A percentile compares a stretch with the other conserved stretches of the same genome.
phyloP scores from a whole-genome alignment of 805 yeast genomes.

The Lachancea dasiensis region DNA sequence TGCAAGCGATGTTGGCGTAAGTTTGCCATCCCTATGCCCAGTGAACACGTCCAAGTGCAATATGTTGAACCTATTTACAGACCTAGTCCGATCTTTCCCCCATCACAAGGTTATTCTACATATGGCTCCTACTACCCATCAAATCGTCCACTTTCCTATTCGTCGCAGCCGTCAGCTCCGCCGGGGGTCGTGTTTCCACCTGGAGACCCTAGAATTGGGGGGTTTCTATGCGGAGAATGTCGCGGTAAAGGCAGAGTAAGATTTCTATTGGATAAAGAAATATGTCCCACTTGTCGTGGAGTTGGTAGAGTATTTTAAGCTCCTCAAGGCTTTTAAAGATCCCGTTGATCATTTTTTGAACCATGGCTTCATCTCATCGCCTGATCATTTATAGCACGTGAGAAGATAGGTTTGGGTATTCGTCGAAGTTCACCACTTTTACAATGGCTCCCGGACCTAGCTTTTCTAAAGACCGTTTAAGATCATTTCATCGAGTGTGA shows the following conservation, averaged over 20 bases:
- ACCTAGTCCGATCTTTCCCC: background rate
- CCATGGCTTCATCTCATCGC: too few species aligned
- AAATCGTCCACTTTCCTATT: too few species aligned
- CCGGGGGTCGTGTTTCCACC: slow-evolving; percentile 44
- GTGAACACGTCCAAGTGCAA: slow-evolving; percentile 1
- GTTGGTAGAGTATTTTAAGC: slow-evolving; percentile 50
- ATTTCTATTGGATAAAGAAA: slow-evolving; percentile 54
- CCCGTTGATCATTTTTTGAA: too few species aligned
- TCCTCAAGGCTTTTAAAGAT: too few species aligned
- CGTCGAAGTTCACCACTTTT: too few species aligned
- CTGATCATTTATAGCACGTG: background rate
- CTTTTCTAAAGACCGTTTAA: too few species aligned
- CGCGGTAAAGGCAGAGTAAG: slow-evolving; percentile 54
- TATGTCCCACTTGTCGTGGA: slow-evolving; percentile 62
- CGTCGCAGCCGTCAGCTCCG: background rate
- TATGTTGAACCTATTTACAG: background rate
- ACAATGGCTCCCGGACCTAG: too few species aligned
- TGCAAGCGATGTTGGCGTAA: slow-evolving; percentile 67
- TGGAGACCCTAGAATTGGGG: slow-evolving; percentile 77
- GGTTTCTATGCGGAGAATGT: slow-evolving; percentile 66
- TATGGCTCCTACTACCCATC: background rate
- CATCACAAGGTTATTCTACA: background rate
- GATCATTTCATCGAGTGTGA: too few species aligned
- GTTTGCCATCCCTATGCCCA: slow-evolving; percentile 43
- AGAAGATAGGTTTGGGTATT: too few species aligned